Evolutionary conservation across 192 early-diverging fungal genomes (phyloP).

Genomic region (Rhizophlyctis rosea): DNA sequence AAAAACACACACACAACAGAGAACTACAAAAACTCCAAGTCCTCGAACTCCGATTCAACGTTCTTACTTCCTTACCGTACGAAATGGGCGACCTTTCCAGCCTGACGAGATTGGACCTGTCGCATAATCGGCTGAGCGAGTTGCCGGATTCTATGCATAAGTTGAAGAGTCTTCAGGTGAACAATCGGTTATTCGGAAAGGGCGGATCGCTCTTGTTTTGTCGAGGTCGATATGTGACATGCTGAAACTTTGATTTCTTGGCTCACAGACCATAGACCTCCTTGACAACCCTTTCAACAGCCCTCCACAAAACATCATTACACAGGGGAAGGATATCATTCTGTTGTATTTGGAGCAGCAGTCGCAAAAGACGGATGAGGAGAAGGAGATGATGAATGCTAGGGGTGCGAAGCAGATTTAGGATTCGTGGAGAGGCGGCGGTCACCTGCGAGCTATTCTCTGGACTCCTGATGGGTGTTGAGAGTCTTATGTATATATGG

Average conservation of each 20-base stretch:
- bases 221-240: too few relatives aligned
- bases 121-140: constrained; percentile 35
- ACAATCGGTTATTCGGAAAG: neutral
- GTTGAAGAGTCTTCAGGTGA: constrained; percentile 22
- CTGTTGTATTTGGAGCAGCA: constrained; percentile 24
- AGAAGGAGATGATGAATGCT: too few relatives aligned
- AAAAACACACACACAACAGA: constrained; percentile 3
- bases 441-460: too few relatives aligned
- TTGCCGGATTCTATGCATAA: constrained; percentile 37
- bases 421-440: too few relatives aligned
- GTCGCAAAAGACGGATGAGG: neutral
- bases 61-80: constrained; percentile 29
- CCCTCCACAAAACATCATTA: constrained; percentile 39
- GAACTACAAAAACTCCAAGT: constrained; percentile 29
- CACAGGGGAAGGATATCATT: constrained; percentile 23
- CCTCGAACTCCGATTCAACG: constrained; percentile 40
- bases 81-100: constrained; percentile 27
- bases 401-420: too few relatives aligned
- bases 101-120: constrained; percentile 34
- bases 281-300: constrained; percentile 43
- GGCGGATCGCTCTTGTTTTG: neutral
- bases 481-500: too few relatives aligned
- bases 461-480: too few relatives aligned
- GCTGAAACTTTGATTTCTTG: neutral
- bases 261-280: constrained; percentile 31